Conservation (phyloP, 768 basidiomycete genomes). For the Pulveroboletus sp. region DNA sequence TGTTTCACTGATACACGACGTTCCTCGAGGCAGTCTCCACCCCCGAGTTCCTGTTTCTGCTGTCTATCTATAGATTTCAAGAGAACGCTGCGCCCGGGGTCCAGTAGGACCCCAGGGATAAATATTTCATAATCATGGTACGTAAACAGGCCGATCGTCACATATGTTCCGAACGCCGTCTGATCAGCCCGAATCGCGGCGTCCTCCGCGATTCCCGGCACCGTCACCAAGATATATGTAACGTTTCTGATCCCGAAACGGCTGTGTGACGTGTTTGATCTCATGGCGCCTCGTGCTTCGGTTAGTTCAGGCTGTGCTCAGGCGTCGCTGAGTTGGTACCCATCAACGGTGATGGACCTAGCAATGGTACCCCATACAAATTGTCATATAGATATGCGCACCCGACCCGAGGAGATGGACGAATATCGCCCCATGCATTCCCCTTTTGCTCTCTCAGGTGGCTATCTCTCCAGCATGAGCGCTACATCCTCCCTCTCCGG, state of each 20-base stretch:
- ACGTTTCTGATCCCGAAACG: conserved; percentile 30
- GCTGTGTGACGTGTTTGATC: conserved; percentile 29
- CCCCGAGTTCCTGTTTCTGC: conserved; percentile 28
- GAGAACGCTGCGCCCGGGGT: conserved; percentile 16
- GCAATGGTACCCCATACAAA: conserved; percentile 28
- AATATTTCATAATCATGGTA: conserved; percentile 8
- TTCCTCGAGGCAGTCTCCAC: conserved; percentile 21
- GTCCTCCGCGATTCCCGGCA: conserved; percentile 24
- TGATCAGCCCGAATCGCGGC: conserved; percentile 26
- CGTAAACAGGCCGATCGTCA: conserved; percentile 23
- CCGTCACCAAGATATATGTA: conserved; percentile 18
- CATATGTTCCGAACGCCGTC: conserved; percentile 21
- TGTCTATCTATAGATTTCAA: conserved; percentile 28
- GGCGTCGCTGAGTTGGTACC: conserved; percentile 28
- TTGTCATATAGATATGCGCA: conserved; percentile 30
- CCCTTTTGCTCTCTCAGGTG: conserved; percentile 29
- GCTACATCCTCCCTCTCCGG: conserved; percentile 52
- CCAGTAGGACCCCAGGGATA: conserved; percentile 15
- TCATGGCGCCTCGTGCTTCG: conserved; percentile 29
- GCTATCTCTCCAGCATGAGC: conserved; percentile 45
- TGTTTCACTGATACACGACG: conserved; percentile 22
- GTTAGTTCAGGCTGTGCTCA: conserved; percentile 27
- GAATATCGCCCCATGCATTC: conserved; percentile 34
- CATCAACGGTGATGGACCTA: conserved; percentile 23
- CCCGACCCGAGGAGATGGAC: conserved; percentile 39